Evolutionary conservation across 345 rosid genomes (phyloP).

Genomic region (Hevea brasiliensis): DNA sequence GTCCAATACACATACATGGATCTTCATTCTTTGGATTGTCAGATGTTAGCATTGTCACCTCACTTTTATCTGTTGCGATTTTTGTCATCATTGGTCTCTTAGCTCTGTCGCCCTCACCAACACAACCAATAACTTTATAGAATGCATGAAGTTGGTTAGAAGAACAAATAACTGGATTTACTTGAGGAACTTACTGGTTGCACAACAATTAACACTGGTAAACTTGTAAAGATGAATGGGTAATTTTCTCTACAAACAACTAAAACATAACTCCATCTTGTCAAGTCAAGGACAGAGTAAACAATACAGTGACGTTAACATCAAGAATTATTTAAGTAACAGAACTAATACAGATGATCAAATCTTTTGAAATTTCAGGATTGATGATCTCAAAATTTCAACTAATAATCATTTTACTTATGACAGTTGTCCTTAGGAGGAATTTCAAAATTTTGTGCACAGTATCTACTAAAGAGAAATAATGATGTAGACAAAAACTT

Average conservation of each 20-base stretch:
- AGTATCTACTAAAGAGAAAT: neutral
- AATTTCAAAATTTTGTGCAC: neutral
- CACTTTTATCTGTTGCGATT: slow-evolving; percentile 88
- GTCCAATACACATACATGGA: slow-evolving; percentile 55
- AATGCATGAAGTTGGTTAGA: slow-evolving; percentile 14
- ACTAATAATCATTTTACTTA: neutral
- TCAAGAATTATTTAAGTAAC: neutral
- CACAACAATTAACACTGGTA: neutral
- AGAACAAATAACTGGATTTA: neutral
- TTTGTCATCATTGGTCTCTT: slow-evolving; percentile 86
- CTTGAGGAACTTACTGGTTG: neutral
- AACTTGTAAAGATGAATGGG: neutral
- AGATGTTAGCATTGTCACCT: slow-evolving; percentile 86
- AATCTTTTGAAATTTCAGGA: neutral
- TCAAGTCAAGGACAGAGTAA: neutral
- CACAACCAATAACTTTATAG: slow-evolving; percentile 71
- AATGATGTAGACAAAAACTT: neutral
- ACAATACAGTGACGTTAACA: neutral
- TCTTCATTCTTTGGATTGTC: slow-evolving; percentile 89
- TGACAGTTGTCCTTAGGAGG: neutral
- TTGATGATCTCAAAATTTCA: neutral
- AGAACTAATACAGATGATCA: neutral
- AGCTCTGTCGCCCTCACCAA: slow-evolving; percentile 78
- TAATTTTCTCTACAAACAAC: neutral
- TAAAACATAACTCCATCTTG: neutral